Conservation (phyloP, 768 basidiomycete genomes). For the Russula compacta region DNA sequence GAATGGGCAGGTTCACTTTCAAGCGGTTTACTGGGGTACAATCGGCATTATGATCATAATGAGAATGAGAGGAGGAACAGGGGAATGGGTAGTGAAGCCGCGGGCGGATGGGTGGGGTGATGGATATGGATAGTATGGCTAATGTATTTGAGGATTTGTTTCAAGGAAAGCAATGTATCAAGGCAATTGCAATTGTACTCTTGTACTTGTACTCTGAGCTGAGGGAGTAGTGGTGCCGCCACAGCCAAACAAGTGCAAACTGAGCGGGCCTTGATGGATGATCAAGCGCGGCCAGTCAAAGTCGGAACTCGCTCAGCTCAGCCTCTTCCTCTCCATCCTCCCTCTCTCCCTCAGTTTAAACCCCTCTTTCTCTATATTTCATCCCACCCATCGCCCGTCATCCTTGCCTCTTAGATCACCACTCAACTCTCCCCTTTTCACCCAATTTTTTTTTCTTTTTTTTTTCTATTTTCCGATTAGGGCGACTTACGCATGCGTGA, state of each 20-base stretch:
- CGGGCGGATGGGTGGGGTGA: not conserved
- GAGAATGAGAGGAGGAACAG: no score
- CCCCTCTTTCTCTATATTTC: not conserved
- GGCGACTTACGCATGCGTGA: constrained; percentile 59
- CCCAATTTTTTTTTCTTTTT: not conserved
- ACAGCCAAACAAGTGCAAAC: constrained; percentile 16
- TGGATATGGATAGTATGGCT: no score
- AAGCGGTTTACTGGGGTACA: constrained; percentile 50
- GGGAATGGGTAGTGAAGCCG: no score
- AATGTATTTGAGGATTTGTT: not conserved
- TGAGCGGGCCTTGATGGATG: constrained; percentile 15
- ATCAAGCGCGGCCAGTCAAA: constrained; percentile 15
- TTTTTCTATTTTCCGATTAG: not conserved
- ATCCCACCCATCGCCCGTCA: not conserved
- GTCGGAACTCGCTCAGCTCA: constrained; percentile 10
- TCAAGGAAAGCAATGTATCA: not conserved
- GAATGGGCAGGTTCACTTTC: constrained; percentile 55
- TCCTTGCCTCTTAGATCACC: not conserved
- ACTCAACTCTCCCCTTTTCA: not conserved
- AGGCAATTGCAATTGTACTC: not conserved
- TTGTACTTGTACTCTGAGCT: not conserved
- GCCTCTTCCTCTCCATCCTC: not conserved
- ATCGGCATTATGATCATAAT: constrained; percentile 11
- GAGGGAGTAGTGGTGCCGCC: not conserved
- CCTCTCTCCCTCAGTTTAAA: not conserved